Conservation (phyloP, 2,329 filamentous ascomycete species). For the Fusarium hostae region DNA sequence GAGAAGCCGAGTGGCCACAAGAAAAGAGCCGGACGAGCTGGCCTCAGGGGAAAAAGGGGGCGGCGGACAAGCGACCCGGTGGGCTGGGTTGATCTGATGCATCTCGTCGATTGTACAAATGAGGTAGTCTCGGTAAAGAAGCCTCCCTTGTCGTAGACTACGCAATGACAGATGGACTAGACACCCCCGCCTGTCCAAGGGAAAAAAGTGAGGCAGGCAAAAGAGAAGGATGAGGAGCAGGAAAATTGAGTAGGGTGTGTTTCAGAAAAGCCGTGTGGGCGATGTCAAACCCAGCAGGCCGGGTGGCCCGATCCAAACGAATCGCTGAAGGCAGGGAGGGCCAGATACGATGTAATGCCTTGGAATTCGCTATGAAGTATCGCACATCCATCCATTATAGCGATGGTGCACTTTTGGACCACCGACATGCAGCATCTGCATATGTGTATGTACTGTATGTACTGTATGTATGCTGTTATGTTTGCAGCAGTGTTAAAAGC, state of each 20-base stretch:
- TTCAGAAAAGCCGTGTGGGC: conserved; percentile 32
- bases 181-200: conserved; percentile 9
- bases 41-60: conserved; percentile 46
- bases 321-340: conserved; percentile 33
- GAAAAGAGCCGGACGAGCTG: conserved; percentile 28
- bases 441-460: neutral
- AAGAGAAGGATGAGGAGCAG: conserved; percentile 3
- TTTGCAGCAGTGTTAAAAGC: conserved; percentile 11
- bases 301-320: conserved; percentile 36
- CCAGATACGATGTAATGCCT: conserved; percentile 9
- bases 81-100: conserved; percentile 48
- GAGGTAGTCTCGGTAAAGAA: conserved; percentile 35
- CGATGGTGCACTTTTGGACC: neutral
- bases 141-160: conserved; percentile 31
- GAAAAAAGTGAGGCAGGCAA: conserved; percentile 25
- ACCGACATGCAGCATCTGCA: conserved; percentile 3
- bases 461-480: neutral
- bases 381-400: neutral
- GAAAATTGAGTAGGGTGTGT: conserved; percentile 30
- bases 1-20: conserved; percentile 44
- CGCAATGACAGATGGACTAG: conserved; percentile 36
- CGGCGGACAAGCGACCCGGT: conserved; percentile 45
- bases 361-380: conserved; percentile 6
- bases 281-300: conserved; percentile 30
- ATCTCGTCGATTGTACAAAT: conserved; percentile 40